Conservation (phyloP, 129 eudicot genomes). For the Pittosporum tobira region DNA sequence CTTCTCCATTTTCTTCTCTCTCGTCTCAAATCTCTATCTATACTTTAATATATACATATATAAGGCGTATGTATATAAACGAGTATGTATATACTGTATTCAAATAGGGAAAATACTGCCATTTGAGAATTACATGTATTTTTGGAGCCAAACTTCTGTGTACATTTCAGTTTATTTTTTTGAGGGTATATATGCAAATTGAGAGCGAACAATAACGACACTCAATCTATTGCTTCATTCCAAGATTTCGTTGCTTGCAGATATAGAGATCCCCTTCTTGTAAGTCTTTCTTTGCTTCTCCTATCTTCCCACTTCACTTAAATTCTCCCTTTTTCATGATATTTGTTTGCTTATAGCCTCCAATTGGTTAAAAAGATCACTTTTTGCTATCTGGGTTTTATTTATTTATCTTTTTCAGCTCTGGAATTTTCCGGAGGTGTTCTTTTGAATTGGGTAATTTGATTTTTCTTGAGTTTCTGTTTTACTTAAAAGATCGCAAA, state of each 20-base stretch:
- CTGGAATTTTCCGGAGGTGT: background rate
- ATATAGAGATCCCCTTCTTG: slow-evolving; percentile 75
- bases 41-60: background rate
- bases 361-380: slow-evolving; percentile 20
- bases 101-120: too few relatives aligned
- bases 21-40: background rate
- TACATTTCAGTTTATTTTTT: too few relatives aligned
- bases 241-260: slow-evolving; percentile 31
- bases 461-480: background rate
- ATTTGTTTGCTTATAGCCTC: slow-evolving; percentile 10
- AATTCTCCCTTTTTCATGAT: slow-evolving; percentile 15
- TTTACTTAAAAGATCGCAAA: background rate
- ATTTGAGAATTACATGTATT: background rate
- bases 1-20: slow-evolving; percentile 1
- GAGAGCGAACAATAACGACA: slow-evolving; percentile 15
- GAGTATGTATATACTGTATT: background rate
- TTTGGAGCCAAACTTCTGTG: too few relatives aligned
- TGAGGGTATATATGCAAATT: slow-evolving; percentile 1
- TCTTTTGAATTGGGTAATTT: background rate
- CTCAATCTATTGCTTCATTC: slow-evolving; percentile 47
- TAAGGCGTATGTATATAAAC: background rate
- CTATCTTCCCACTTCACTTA: slow-evolving; percentile 15
- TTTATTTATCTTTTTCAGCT: background rate
- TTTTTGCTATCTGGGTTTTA: slow-evolving; percentile 28
- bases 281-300: slow-evolving; percentile 56